A percentile compares a stretch with the other conserved stretches of the same genome.
Evolutionary conservation across 257 asterid genomes (phyloP).

Genomic region (Eucommia ulmoides): DNA sequence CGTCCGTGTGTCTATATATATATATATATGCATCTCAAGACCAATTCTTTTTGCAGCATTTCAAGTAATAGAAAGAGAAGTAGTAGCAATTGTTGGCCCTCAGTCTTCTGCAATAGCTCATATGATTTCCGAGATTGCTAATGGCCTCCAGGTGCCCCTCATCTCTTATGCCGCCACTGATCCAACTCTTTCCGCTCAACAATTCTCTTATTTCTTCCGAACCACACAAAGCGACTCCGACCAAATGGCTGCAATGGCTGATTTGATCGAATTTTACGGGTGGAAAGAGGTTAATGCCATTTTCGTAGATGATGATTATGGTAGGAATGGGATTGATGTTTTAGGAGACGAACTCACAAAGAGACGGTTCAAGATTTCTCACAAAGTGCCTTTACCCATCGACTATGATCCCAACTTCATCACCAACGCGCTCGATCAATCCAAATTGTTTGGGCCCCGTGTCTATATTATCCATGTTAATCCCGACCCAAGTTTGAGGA

Average conservation of each 20-base stretch:
- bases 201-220: constrained; percentile 68
- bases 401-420: constrained; percentile 24
- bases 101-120: constrained; percentile 82
- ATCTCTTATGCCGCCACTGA: constrained; percentile 80
- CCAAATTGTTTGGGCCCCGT: constrained; percentile 50
- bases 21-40: constrained; percentile 6
- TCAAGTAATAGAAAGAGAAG: constrained; percentile 42
- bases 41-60: constrained; percentile 15
- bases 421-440: constrained; percentile 48
- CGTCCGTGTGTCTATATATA: too few relatives aligned
- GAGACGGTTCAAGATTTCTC: constrained; percentile 39
- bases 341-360: constrained; percentile 57
- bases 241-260: constrained; percentile 73
- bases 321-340: constrained; percentile 65
- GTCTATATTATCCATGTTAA: constrained; percentile 56
- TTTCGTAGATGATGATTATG: constrained; percentile 64
- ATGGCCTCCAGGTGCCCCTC: constrained; percentile 67
- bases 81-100: constrained; percentile 70
- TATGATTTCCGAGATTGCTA: constrained; percentile 48
- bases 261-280: constrained; percentile 44
- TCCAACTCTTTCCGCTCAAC: constrained; percentile 70
- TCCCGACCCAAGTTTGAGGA: constrained; percentile 27
- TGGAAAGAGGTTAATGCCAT: constrained; percentile 72
- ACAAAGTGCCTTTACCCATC: constrained; percentile 44
- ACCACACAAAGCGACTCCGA: constrained; percentile 65